A percentile compares a stretch with the other conserved stretches of the same genome.
These are phyloP conservation scores for Vitis labrusca DNA, from an alignment of 164 flowering plant genomes.

Conservation along the genomic window DNA sequence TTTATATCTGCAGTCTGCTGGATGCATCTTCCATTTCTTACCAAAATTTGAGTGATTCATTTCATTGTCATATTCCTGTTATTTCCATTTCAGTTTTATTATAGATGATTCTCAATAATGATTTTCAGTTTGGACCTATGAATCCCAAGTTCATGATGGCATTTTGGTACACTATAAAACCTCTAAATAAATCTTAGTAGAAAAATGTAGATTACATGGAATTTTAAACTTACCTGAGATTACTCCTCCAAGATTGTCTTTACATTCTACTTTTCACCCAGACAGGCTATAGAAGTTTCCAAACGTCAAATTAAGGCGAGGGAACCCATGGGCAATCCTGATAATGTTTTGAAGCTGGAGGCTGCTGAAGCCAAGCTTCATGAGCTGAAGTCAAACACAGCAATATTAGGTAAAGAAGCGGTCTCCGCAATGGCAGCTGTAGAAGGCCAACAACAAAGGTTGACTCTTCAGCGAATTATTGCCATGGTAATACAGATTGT, in stretches of 20 bases:
- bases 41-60: background rate
- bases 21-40: background rate
- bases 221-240: background rate
- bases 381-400: constrained; percentile 79
- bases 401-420: constrained; percentile 88
- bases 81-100: background rate
- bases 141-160: no score
- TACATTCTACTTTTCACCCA: constrained; percentile 18
- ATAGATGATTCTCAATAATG: no score
- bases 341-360: constrained; percentile 61
- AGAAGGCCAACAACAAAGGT: constrained; percentile 91
- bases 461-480: constrained; percentile 85
- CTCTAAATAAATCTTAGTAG: no score
- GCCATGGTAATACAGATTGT: constrained; percentile 56
- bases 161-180: no score
- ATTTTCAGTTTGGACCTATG: no score
- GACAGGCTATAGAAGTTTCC: constrained; percentile 89
- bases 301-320: constrained; percentile 75
- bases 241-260: background rate
- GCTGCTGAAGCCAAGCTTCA: constrained; percentile 79
- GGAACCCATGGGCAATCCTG: constrained; percentile 62
- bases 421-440: constrained; percentile 92
- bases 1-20: no score
- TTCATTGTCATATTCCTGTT: no score
- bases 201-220: no score